Base-by-base conservation (phyloP, 73 alveolate genomes). In the Paramecium sexaurelia region DNA sequence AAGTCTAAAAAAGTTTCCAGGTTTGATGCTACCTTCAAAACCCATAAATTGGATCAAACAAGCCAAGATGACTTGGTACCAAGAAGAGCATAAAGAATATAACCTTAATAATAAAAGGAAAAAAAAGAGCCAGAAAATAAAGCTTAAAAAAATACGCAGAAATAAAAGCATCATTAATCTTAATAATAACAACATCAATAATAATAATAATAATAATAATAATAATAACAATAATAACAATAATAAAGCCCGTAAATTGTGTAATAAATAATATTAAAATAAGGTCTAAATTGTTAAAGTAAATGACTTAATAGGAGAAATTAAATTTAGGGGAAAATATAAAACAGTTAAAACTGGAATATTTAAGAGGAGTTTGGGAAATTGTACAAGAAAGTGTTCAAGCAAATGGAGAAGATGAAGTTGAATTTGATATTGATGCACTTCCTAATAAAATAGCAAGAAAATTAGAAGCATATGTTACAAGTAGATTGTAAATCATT, bases 311-410 rank as follows among this genome's bases (percentile, higher is more conserved):
- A 24, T 24, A 45, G 10, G 94, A 90, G 55, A 90, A 90, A 90
- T 40, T 32, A 90, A 22, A 20, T 4, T 73, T 90, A 20, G 85
- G 94, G 20, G 40, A 36, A 85, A 90, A 85, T 41, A 90, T 90
- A 13, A 90, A 66, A 47, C 20, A 43, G n/a, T 75, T 90, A 29
- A 71, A 90, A 8, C 71, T 57, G 35, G 88, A 90, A 83, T 55
- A 90, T 39, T 83, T 90, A 55, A 90, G 75, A 83, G 94, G 94
- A 32, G 93, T 90, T 40, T 78, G 86, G 92, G 86, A 90, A 55
- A 90, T 90, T 7, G 94, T 90, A 9, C 15, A 39, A 47, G 90
- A 55, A 17, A 51, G 94, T 71, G 57, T 55, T 15, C 10, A 39
- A 39, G 85, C 67, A 10, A 29, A 67, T 55, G 92, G 92, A 4